Percentiles rank a stretch among this genome's conserved stretches.
phyloP scores from a whole-genome alignment of 192 early-diverging fungal species.

The Mortierella alpina region DNA sequence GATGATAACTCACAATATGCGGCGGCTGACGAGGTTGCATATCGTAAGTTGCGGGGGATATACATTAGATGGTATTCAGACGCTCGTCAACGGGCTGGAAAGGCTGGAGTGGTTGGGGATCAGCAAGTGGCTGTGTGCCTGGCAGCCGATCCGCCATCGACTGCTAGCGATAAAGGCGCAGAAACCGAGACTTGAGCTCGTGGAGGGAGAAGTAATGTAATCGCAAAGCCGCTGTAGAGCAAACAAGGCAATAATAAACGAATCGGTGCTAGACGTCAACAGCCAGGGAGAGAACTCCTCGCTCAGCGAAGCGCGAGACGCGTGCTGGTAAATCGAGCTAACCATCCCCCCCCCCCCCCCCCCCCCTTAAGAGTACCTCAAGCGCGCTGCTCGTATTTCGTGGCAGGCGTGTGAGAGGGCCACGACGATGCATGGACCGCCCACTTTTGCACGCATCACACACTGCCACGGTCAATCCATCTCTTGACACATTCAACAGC shows the following conservation, averaged over 20 bases:
- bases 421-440: no score
- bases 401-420: no score
- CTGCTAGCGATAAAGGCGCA: not conserved
- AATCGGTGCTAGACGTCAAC: no score
- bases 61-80: constrained; percentile 10
- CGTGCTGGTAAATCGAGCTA: no score
- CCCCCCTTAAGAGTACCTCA: no score
- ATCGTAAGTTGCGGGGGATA: constrained; percentile 26
- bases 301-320: no score
- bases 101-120: constrained; percentile 21
- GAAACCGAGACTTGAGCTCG: constrained; percentile 17
- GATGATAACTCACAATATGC: constrained; percentile 20
- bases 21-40: constrained; percentile 16
- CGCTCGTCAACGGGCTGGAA: not conserved
- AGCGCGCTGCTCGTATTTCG: no score
- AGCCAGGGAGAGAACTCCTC: no score
- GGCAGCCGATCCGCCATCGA: not conserved
- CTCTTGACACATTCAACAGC: no score
- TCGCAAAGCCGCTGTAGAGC: not conserved
- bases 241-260: not conserved
- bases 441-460: no score
- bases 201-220: constrained; percentile 17
- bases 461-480: no score
- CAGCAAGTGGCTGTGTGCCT: constrained; percentile 22
- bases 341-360: no score